Evolutionary conservation across 2,329 filamentous ascomycete species (phyloP), one percentile per base, ranked within the genome.

Genomic region (Botryotinia narcissicola): DNA sequence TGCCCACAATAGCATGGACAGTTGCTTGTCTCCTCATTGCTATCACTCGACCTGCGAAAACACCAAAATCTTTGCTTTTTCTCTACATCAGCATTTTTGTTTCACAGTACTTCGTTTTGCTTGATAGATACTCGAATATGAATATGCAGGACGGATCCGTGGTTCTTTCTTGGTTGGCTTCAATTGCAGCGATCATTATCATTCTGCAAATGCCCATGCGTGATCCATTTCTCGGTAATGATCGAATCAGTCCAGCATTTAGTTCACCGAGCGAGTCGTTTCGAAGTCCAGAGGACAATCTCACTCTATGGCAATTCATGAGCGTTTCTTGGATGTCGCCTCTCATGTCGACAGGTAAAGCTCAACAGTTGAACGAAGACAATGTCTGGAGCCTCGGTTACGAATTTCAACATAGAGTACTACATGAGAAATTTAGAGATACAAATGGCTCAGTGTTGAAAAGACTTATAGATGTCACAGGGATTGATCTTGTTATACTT

Each of bases 281-380:
- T n/a, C 91, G 93, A 44, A 90, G 87, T 66, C 91, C 94, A 0
- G 94, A 97, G 81, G 94, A 97, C 77, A 90, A 92, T 75, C 81
- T 97, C 37, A 92, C 87, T 0, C 84, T 95, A 0, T 94, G 93
- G 87, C 92, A 95, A 77, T 97, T 93, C 83, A 92, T 95, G 88
- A 91, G 89, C 9, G 91, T 97, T 42, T 92, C 89, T 0, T 97
- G 94, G 94, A 91, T 97, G 83, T 84, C 85, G 0, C 91, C 94
- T 0, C 83, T 97, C 10, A 93, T 97, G 20, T 83, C 84, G 1
- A 82, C 90, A 37, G 93, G 91, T 1, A 87, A 85, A 60, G 84
- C 85, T 44, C 85, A 89, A 59, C 91, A 94, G 77, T 84, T 97
- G 14, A 84, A 94, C 51, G 90, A 94, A 57, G 87, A 91, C 54